A percentile compares a stretch with the other conserved stretches of the same genome.
Conservation (phyloP, 2,329 filamentous ascomycete genomes). For the Mycosphaerelloides madeirae region DNA sequence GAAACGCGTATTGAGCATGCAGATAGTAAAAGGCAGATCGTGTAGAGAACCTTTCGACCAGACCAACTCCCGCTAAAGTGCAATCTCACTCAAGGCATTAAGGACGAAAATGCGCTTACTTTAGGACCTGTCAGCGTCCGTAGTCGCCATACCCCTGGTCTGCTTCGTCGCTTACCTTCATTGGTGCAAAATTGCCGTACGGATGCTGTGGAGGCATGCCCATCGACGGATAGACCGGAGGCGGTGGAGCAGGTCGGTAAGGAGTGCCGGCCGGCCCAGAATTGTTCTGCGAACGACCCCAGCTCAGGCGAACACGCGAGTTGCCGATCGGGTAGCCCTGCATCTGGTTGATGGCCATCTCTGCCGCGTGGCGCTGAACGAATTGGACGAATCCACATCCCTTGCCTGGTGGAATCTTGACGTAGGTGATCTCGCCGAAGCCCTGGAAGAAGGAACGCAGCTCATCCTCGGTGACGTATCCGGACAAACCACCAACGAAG, state of each 20-base stretch:
- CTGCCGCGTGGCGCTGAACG: slow-evolving; percentile 94
- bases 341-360: slow-evolving; percentile 99
- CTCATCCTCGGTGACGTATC: slow-evolving; percentile 98
- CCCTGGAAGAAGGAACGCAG: slow-evolving; percentile 99
- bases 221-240: slow-evolving; percentile 64
- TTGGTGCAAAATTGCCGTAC: slow-evolving; percentile 61
- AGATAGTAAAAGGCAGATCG: slow-evolving; percentile 25
- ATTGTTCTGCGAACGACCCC: slow-evolving; percentile 98
- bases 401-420: slow-evolving; percentile 99
- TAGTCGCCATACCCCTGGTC: too few species aligned
- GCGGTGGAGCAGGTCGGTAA: slow-evolving; percentile 86
- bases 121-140: slow-evolving; percentile 9
- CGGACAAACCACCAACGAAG: slow-evolving; percentile 93
- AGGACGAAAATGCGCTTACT: slow-evolving; percentile 34
- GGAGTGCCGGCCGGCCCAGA: slow-evolving; percentile 92
- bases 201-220: slow-evolving; percentile 61
- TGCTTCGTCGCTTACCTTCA: slow-evolving; percentile 51
- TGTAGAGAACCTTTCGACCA: slow-evolving; percentile 14
- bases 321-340: slow-evolving; percentile 99
- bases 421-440: slow-evolving; percentile 98
- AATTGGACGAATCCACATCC: slow-evolving; percentile 99
- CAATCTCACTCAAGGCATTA: slow-evolving; percentile 38
- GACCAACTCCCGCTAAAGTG: slow-evolving; percentile 40
- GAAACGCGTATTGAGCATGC: slow-evolving; percentile 23
- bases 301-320: slow-evolving; percentile 93